phyloP scores from a whole-genome alignment of 331 rosid species.

The Malus hybrid region DNA sequence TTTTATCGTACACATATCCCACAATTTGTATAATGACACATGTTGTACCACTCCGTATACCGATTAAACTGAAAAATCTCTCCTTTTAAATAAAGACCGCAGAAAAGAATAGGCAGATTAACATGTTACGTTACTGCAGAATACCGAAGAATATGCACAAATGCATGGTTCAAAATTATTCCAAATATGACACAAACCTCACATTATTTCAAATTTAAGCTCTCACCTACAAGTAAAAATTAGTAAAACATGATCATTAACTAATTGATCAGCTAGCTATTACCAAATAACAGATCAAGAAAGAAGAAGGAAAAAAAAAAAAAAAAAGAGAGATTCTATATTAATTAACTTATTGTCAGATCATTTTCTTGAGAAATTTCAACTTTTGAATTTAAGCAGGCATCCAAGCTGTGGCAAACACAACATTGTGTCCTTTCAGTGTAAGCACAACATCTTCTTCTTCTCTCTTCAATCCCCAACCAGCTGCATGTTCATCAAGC shows the following conservation, averaged over 20 bases:
- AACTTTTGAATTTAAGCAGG: slow-evolving; percentile 28
- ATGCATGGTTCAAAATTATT: background rate
- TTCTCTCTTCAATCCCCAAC: slow-evolving; percentile 93
- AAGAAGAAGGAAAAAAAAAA: background rate
- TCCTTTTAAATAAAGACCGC: background rate
- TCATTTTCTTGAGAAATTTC: background rate
- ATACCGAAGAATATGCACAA: background rate
- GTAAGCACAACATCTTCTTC: slow-evolving; percentile 74
- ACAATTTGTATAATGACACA: too few relatives aligned
- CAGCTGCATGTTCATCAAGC: slow-evolving; percentile 95
- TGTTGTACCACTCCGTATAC: too few relatives aligned
- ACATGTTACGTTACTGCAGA: background rate
- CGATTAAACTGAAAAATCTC: too few relatives aligned
- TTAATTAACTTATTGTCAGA: slow-evolving; percentile 4
- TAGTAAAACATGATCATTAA: background rate
- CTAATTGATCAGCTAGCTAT: background rate
- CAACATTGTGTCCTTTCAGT: slow-evolving; percentile 94
- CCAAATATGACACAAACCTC: background rate
- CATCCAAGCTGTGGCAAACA: slow-evolving; percentile 83
- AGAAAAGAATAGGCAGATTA: background rate
- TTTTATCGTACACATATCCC: too few relatives aligned
- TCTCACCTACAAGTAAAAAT: background rate
- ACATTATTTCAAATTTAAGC: background rate
- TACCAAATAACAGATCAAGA: background rate
- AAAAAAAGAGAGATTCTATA: background rate